Evolutionary conservation across 2,329 filamentous ascomycete genomes (phyloP), one percentile per base, ranked within the genome.

Genomic region (Colletotrichum coccodes): DNA sequence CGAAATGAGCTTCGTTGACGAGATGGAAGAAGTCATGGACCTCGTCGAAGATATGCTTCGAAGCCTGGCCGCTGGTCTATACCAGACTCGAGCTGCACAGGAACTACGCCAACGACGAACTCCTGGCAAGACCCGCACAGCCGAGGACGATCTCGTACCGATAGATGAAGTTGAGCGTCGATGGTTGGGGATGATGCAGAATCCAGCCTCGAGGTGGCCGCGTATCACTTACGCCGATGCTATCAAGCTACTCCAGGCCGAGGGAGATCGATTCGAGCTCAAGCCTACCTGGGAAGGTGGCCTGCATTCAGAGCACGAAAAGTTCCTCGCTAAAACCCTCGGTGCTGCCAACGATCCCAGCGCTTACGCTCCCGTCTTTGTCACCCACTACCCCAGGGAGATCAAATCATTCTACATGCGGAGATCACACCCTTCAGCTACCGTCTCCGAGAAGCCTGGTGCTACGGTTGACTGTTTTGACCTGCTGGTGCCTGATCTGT

Each of bases 221-320:
- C 90, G 93, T 58, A 90, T 98, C 70, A 94, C 92, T 4, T 99
- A 98, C 79, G 88, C 89, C 1, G 85, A 94, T 54, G 95, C 95
- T 4, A 90, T 98, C 70, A 80, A 89, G 47, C 78, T 89, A 34
- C 86, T 99, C 21, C 82, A 90, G 75, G 79, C 86, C 32, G 88
- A 91, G 18, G 83, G 86, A 50, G 77, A 83, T 36, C 78, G 85
- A 7, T 98, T 98, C 75, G 84, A 89, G 57, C 88, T 92, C 76
- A 81, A 84, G 53, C 93, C 94, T 4, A 82, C 83, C 3, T 96
- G 94, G 90, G 88, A 90, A 38, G 83, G 85, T 32, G 93, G 93
- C 23, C 86, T 99, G 34, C 93, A 96, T 75, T 92, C 95, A 2
- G 95, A 98, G 79, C 96, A 99, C 81, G 96, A 99, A 81, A 94